A percentile compares a stretch with the other conserved stretches of the same genome.
These are phyloP conservation scores for Nepenthes gracilis DNA, from an alignment of 148 eudicot genomes.

Conservation along the genomic window DNA sequence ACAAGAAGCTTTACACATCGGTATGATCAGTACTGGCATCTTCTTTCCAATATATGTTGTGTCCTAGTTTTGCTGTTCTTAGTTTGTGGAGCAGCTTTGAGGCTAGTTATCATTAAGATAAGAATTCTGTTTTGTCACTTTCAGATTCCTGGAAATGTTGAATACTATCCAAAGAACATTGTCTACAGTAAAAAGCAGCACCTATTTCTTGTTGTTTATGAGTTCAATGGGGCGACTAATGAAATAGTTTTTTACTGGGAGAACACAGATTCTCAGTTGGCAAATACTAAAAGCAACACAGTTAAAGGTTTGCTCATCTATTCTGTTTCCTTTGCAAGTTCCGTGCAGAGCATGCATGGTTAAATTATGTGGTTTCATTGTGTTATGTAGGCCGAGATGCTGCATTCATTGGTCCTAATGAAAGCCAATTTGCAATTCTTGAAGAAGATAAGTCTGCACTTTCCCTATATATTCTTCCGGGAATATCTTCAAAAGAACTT, in stretches of 20 bases:
- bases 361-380: neutral
- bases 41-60: neutral
- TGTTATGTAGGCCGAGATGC: conserved; percentile 71
- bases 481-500: conserved; percentile 52
- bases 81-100: neutral
- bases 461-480: conserved; percentile 71
- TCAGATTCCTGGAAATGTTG: conserved; percentile 80
- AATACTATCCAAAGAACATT: conserved; percentile 57
- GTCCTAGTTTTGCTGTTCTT: neutral
- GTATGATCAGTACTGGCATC: conserved; percentile 18
- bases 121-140: conserved; percentile 15
- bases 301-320: conserved; percentile 45
- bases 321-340: conserved; percentile 4
- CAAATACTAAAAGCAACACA: conserved; percentile 67
- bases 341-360: conserved; percentile 1
- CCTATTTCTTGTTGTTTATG: conserved; percentile 73
- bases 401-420: conserved; percentile 83
- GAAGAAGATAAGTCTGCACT: conserved; percentile 86
- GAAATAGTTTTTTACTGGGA: conserved; percentile 90
- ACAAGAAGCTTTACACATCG: conserved; percentile 79
- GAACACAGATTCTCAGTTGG: conserved; percentile 56
- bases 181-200: conserved; percentile 78
- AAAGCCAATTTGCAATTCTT: conserved; percentile 83
- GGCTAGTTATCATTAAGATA: conserved; percentile 8
- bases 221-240: conserved; percentile 58